These are phyloP conservation scores for Eucalyptus paniculata DNA, from an alignment of 345 rosid species.

Conservation along the genomic window DNA sequence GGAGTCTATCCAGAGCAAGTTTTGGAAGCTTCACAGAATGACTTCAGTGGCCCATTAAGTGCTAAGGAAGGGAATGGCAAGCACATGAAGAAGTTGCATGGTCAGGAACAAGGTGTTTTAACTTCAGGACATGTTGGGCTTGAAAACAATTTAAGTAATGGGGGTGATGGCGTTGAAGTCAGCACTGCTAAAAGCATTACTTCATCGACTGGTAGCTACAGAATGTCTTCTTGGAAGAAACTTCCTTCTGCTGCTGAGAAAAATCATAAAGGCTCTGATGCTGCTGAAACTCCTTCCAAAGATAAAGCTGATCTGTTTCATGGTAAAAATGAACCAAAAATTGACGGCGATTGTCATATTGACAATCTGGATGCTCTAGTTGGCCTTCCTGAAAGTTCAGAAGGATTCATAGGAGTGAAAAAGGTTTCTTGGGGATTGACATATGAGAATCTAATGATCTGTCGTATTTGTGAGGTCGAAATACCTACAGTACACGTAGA, in stretches of 20 bases:
- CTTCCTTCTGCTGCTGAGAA: conserved; percentile 72
- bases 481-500: conserved; percentile 98
- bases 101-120: conserved; percentile 11
- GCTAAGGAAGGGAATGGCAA: conserved; percentile 23
- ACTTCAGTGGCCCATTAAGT: conserved; percentile 28
- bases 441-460: conserved; percentile 86
- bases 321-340: conserved; percentile 23
- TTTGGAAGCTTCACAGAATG: conserved; percentile 43
- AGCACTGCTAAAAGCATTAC: conserved; percentile 63
- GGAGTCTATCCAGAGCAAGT: conserved; percentile 85
- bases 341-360: conserved; percentile 21
- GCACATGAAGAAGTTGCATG: conserved; percentile 26
- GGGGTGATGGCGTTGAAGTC: conserved; percentile 30
- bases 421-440: conserved; percentile 56
- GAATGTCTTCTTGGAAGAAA: conserved; percentile 97
- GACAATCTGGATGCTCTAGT: conserved; percentile 38
- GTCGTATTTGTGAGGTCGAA: conserved; percentile 97
- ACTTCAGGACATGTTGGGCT: conserved; percentile 17
- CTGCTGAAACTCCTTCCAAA: conserved; percentile 34
- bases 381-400: conserved; percentile 19
- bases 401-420: conserved; percentile 20
- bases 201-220: conserved; percentile 65
- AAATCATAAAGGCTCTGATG: conserved; percentile 38
- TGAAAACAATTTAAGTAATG: conserved; percentile 16
- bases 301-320: conserved; percentile 20